These are phyloP conservation scores for Colletotrichum sp. DNA, from an alignment of 2,329 filamentous ascomycete species.

Conservation along the genomic window DNA sequence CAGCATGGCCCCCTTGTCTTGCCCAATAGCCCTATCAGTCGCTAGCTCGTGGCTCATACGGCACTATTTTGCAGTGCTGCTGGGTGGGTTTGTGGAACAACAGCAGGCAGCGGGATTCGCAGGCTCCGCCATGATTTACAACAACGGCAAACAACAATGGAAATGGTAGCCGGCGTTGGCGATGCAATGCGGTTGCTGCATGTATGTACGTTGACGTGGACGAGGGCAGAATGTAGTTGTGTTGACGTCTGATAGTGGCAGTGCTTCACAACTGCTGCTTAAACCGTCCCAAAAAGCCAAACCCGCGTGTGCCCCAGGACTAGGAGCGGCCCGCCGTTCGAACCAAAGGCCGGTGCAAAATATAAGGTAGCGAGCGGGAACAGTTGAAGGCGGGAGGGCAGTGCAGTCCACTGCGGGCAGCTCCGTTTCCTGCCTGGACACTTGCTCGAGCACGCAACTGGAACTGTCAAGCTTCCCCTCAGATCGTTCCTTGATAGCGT, in stretches of 20 bases:
- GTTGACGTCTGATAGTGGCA: neutral
- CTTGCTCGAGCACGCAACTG: neutral
- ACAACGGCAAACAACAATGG: neutral
- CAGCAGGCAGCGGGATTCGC: slow-evolving; percentile 6
- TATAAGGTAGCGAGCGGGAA: neutral
- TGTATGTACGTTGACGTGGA: slow-evolving; percentile 1
- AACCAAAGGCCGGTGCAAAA: neutral
- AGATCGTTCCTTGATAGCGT: neutral
- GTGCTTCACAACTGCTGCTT: neutral
- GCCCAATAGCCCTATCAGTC: slow-evolving; percentile 9
- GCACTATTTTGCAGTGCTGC: neutral
- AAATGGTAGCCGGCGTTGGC: neutral
- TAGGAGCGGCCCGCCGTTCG: neutral
- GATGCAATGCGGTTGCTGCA: neutral
- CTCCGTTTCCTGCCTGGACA: neutral
- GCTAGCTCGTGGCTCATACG: neutral
- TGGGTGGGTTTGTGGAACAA: neutral
- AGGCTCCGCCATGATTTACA: neutral
- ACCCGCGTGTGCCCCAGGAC: neutral
- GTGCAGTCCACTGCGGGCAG: neutral
- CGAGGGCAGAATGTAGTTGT: neutral
- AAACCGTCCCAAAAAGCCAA: neutral
- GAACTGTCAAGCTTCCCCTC: neutral
- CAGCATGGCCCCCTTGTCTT: slow-evolving; percentile 16
- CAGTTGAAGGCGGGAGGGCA: neutral